A percentile compares a stretch with the other conserved stretches of the same genome.
Evolutionary conservation across 495 filamentous ascomycete species (phyloP).

Genomic region (Trichoderma reesei): DNA sequence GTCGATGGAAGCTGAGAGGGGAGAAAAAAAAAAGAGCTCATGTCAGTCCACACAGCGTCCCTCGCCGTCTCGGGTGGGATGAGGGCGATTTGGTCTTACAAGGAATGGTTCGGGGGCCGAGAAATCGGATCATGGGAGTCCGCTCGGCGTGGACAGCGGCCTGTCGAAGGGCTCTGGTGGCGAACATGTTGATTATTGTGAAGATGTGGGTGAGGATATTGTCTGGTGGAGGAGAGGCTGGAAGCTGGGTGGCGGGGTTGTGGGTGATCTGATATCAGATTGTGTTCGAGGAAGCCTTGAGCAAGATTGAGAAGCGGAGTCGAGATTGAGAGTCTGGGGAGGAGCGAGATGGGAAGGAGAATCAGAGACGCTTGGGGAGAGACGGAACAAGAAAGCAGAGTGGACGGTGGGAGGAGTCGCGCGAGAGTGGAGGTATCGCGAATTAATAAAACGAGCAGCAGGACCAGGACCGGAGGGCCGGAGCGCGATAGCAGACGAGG

Average conservation of each 20-base stretch:
- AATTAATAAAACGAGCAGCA: conserved; percentile 6
- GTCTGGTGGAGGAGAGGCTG: not conserved
- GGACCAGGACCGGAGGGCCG: not conserved
- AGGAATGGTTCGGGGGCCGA: conserved; percentile 77
- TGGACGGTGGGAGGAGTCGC: not conserved
- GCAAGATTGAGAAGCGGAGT: not conserved
- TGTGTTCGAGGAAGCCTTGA: not conserved
- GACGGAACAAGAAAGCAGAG: conserved; percentile 3
- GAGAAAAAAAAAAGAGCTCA: conserved; percentile 1
- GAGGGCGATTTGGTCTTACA: conserved; percentile 41
- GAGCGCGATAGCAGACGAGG: not conserved
- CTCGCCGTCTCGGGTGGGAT: conserved; percentile 10
- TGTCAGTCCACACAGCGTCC: conserved; percentile 8
- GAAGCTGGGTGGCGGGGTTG: not conserved
- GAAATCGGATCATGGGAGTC: conserved; percentile 79
- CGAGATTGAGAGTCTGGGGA: not conserved
- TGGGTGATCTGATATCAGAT: not conserved
- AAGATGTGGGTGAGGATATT: not conserved
- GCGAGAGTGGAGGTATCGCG: not conserved
- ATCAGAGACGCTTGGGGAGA: not conserved
- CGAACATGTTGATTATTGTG: conserved; percentile 40
- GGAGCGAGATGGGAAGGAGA: not conserved
- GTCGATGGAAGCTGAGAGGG: conserved; percentile 55
- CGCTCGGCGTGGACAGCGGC: conserved; percentile 53
- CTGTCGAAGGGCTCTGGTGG: conserved; percentile 56